phyloP scores from a whole-genome alignment of 2,329 filamentous ascomycete genomes.

The Claviceps africana region DNA sequence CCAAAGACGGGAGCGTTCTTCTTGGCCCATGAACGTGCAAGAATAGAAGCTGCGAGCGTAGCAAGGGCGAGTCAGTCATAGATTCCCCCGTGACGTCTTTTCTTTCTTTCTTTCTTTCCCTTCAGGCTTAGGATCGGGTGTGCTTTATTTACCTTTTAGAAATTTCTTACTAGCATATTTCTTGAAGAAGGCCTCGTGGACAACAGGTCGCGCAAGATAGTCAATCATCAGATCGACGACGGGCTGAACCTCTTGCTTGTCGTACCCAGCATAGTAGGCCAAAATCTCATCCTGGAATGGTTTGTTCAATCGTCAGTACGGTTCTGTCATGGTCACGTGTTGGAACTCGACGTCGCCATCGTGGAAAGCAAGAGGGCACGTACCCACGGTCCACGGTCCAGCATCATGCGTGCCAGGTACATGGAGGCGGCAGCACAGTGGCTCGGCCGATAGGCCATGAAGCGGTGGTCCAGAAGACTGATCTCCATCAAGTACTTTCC shows the following conservation, averaged over 20 bases:
- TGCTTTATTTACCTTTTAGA: conserved; percentile 84
- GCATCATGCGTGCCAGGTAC: conserved; percentile 82
- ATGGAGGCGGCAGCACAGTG: conserved; percentile 85
- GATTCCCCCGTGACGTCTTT: neutral
- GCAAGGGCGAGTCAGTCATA: conserved; percentile 9
- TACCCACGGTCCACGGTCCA: conserved; percentile 87
- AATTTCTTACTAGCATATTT: conserved; percentile 99
- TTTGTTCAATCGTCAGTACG: conserved; percentile 14
- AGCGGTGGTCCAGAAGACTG: conserved; percentile 84
- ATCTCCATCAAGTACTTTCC: conserved; percentile 98
- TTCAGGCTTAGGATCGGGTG: neutral
- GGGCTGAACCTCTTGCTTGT: conserved; percentile 81
- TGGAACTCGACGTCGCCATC: neutral
- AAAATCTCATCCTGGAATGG: conserved; percentile 59
- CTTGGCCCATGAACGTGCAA: conserved; percentile 89
- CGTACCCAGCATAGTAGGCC: conserved; percentile 83
- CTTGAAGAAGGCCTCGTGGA: conserved; percentile 97
- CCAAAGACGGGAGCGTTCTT: conserved; percentile 49
- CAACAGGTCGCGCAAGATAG: conserved; percentile 79
- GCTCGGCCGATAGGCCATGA: conserved; percentile 80
- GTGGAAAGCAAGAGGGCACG: conserved; percentile 18
- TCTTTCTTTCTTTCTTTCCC: neutral
- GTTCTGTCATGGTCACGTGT: neutral
- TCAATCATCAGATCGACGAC: conserved; percentile 92
- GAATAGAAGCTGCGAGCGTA: conserved; percentile 57